These are phyloP conservation scores for Talaromyces sp. DNA, from an alignment of 2,329 filamentous ascomycete species.

Conservation along the genomic window DNA sequence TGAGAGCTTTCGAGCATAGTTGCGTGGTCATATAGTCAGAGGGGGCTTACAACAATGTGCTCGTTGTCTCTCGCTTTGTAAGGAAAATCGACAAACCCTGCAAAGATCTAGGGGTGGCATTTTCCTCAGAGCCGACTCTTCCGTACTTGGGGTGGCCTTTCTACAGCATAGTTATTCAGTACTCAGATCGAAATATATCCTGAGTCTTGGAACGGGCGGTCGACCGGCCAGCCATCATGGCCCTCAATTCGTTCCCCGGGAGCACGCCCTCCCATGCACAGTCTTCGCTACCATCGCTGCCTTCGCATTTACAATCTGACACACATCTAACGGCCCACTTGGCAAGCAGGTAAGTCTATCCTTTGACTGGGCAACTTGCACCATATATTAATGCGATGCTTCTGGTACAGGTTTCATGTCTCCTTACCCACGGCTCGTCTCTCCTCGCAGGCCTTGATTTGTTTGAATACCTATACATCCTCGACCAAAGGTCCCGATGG, in stretches of 20 bases:
- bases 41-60: background rate
- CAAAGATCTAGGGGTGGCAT: slow-evolving; percentile 3
- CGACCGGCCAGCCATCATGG: slow-evolving; percentile 33
- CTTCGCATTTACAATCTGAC: slow-evolving; percentile 60
- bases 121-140: background rate
- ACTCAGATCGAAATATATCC: background rate
- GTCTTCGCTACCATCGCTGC: slow-evolving; percentile 81
- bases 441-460: slow-evolving; percentile 86
- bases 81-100: background rate
- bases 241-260: slow-evolving; percentile 38
- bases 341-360: slow-evolving; percentile 43
- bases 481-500: slow-evolving; percentile 87
- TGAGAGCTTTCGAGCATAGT: background rate
- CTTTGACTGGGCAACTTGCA: slow-evolving; percentile 8
- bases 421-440: slow-evolving; percentile 81
- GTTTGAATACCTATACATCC: slow-evolving; percentile 90
- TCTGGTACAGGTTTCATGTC: slow-evolving; percentile 81
- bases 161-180: background rate
- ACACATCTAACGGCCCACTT: slow-evolving; percentile 51
- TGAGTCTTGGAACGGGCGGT: background rate
- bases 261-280: slow-evolving; percentile 63
- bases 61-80: slow-evolving; percentile 9
- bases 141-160: background rate
- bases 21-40: background rate
- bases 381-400: slow-evolving; percentile 45